Evolutionary conservation across 345 rosid genomes (phyloP), one percentile per base, ranked within the genome.

Genomic region (Pugionium dolabratum): DNA sequence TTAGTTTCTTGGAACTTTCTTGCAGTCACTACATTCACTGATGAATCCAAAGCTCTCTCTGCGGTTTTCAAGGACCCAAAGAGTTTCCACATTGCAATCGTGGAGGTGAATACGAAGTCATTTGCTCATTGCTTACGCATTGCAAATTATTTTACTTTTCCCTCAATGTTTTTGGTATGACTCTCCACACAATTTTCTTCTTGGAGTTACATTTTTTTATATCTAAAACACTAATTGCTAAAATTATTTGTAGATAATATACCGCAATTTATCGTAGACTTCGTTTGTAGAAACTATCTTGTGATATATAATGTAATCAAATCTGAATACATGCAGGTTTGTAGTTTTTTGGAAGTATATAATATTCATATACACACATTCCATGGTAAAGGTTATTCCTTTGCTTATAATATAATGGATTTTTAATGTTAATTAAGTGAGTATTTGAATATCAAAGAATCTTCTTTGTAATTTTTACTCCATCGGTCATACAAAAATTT

Each of bases 71-170:
- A 75, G 33, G 78, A 78, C 64, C 83, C 87, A n/a, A 90, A 85
- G 74, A 79, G 78, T 79, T 94, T 85, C 75, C 97, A 94, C 66
- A 76, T 84, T 68, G 99, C 99, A 44, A 82, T 94, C 46, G 86
- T 90, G 1, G 97, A 86, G 99, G 91, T 84, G 70, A 81, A 49
- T 56, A 32, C 64, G 7, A 59, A 45, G 57, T 40, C 35, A 26
- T 63, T 40, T 40, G 68, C 70, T 64, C 64, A 71, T 54, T 71
- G 70, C 75, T 71, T 54, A 63, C 65, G 43, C 75, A 63, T 18
- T 49, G 45, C 53, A 37, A 26, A 9, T 60, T 60, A 54, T 62
- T 59, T 63, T 46, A 37, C 63, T 30, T 62, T 18, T 0, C 18
- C 18, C 18, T 18, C 0, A 18, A 18, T 18, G 0, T 18, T 18